A percentile compares a stretch with the other conserved stretches of the same genome.
Evolutionary conservation across 139 green algal genomes (phyloP).

Genomic region (Chlamydomonas applanata): DNA sequence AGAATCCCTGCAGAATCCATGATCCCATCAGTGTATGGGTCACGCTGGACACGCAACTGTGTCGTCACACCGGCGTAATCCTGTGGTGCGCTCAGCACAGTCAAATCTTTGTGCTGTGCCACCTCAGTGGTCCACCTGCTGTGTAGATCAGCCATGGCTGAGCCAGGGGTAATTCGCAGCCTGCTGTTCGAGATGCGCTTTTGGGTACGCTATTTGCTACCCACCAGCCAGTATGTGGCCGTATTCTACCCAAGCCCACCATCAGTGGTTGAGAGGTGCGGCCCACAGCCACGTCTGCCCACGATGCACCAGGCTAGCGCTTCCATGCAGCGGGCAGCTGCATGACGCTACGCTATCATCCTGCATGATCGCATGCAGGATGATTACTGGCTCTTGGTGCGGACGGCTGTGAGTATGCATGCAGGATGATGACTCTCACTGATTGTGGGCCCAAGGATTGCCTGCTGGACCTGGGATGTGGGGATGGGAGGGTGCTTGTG

Average conservation of each 20-base stretch:
- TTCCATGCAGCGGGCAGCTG: too few species aligned
- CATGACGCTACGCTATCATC: too few species aligned
- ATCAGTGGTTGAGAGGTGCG: neutral
- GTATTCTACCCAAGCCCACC: conserved; percentile 27
- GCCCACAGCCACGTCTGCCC: neutral
- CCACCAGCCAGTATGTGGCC: conserved; percentile 24
- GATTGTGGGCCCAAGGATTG: neutral
- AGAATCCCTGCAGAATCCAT: neutral
- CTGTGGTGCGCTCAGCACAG: too few species aligned
- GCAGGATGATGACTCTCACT: conserved; percentile 25
- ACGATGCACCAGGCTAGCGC: neutral
- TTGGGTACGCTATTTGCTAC: conserved; percentile 29
- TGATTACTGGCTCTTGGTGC: conserved; percentile 21
- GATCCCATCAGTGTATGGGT: neutral
- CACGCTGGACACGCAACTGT: too few species aligned
- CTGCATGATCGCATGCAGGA: too few species aligned
- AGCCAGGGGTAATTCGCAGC: neutral
- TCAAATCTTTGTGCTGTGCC: too few species aligned
- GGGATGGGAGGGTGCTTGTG: conserved; percentile 28
- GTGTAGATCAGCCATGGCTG: neutral
- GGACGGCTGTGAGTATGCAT: too few species aligned
- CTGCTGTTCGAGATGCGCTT: conserved; percentile 9
- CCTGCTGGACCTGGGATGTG: conserved; percentile 33
- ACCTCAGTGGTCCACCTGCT: too few species aligned
- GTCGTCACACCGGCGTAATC: too few species aligned